Base-by-base conservation (phyloP, 129 eudicot species). In the Ambrosia artemisiifolia region DNA sequence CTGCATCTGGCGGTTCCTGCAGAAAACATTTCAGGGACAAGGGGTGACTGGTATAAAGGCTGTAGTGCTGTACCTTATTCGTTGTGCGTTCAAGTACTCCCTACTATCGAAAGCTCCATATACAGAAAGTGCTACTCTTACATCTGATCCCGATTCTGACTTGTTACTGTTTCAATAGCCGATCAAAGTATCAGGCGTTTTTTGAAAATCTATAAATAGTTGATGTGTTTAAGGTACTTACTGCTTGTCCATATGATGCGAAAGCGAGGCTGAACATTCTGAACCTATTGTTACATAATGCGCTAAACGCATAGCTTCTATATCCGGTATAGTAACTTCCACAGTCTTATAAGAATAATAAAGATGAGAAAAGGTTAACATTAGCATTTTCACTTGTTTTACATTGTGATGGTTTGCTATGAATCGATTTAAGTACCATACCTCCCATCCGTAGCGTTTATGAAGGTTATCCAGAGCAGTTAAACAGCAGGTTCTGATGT, bases 1-100 rank as follows among this genome's bases (percentile, higher is more conserved):
- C 67, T 72, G 83, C 88, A 88, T 78, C 59, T 90, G 96, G 11
- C 97, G 96, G 8, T 79, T 79, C 78, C 99, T 95, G 71, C 66
- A 66, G 13, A 47, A 10, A 40, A n/a, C 4, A 9, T 38, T 7
- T 38, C 43, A 2, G 43, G n/a, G n/a, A n/a, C 44, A 40, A 40
- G 44, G 44, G 2, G 7, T 40, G 2, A 40, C 9, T 40, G 44
- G 44, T 10, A 5, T 5, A 38, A 38, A 7, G 43, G 8, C 43
- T 5, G 7, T 1, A 38, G 7, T 7, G 43, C 49, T 7, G 33
- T 79, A 91, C 99, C 99, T 83, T 44, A 90, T 86, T 73, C 78
- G 69, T 50, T 95, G 99, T n/a, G 99, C 99, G 63, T 95, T 90
- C 35, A 95, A 53, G 78, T 95, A 95, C 70, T 95, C 99, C 69